Conservation (phyloP, 352 stramenopile species). For the Thalassiosira mediterranea region DNA sequence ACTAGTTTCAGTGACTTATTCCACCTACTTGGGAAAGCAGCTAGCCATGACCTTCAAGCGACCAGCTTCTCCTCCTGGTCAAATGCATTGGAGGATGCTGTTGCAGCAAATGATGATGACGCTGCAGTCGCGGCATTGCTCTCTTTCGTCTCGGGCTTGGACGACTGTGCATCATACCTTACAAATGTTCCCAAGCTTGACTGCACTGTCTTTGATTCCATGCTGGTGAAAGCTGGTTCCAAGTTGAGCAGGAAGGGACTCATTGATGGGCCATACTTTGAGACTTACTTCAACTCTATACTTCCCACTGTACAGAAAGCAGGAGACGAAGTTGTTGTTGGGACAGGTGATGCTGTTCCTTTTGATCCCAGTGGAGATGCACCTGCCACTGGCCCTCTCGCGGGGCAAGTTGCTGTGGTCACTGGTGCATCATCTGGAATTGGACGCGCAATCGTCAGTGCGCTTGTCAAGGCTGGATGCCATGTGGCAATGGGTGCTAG, state of each 20-base stretch:
- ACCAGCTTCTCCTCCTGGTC: conserved; percentile 26
- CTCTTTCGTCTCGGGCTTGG: conserved; percentile 38
- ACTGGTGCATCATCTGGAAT: conserved; percentile 40
- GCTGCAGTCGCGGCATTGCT: conserved; percentile 29
- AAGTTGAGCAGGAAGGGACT: conserved; percentile 25
- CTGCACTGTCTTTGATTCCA: conserved; percentile 40
- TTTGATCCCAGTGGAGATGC: conserved; percentile 18
- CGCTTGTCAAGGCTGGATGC: conserved; percentile 35
- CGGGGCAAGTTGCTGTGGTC: conserved; percentile 42
- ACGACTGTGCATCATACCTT: conserved; percentile 32
- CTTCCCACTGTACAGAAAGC: neutral
- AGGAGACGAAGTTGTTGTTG: neutral
- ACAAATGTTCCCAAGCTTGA: conserved; percentile 29
- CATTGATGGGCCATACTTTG: conserved; percentile 29
- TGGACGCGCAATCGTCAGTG: conserved; percentile 34
- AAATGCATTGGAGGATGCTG: conserved; percentile 27
- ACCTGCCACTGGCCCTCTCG: conserved; percentile 20
- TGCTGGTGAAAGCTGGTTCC: conserved; percentile 15
- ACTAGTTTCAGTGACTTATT: conserved; percentile 34
- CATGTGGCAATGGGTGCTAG: conserved; percentile 47
- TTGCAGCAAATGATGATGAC: conserved; percentile 15
- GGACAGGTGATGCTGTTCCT: conserved; percentile 4
- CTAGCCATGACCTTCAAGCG: neutral
- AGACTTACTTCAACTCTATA: conserved; percentile 38
- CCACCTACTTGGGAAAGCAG: conserved; percentile 5